phyloP scores from a whole-genome alignment of 192 early-diverging fungal species.

The Umbelopsis isabellina region DNA sequence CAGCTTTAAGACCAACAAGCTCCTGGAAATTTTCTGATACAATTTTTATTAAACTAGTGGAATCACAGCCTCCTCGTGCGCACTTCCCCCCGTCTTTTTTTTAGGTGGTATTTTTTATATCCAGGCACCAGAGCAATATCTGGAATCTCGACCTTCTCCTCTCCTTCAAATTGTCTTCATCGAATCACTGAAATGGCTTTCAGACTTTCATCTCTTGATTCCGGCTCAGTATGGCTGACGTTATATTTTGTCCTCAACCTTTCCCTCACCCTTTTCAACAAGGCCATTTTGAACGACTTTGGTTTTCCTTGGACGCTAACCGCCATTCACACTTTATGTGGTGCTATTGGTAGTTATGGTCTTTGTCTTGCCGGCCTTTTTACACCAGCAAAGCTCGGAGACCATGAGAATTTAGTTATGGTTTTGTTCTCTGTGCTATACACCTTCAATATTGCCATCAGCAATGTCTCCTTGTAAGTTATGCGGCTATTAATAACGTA shows the following conservation, averaged over 20 bases:
- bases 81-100: not conserved
- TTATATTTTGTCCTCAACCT: conserved; percentile 79
- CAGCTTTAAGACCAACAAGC: not conserved
- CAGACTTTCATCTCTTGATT: conserved; percentile 36
- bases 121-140: conserved; percentile 13
- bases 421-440: conserved; percentile 83
- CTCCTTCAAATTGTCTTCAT: conserved; percentile 21
- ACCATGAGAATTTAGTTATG: conserved; percentile 66
- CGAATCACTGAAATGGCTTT: conserved; percentile 15
- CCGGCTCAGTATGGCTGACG: conserved; percentile 60
- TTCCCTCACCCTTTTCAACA: conserved; percentile 82
- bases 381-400: conserved; percentile 54
- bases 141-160: conserved; percentile 24
- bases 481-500: not conserved
- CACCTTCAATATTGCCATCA: conserved; percentile 88
- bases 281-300: conserved; percentile 77
- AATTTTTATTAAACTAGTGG: too few species aligned
- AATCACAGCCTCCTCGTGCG: conserved; percentile 19
- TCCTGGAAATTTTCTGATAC: not conserved
- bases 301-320: conserved; percentile 88
- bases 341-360: conserved; percentile 66
- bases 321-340: conserved; percentile 76
- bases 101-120: conserved; percentile 6
- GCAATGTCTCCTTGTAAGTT: conserved; percentile 81
- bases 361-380: conserved; percentile 53